phyloP scores from a whole-genome alignment of 305 asterid genomes.

The Fraxinus platypoda region DNA sequence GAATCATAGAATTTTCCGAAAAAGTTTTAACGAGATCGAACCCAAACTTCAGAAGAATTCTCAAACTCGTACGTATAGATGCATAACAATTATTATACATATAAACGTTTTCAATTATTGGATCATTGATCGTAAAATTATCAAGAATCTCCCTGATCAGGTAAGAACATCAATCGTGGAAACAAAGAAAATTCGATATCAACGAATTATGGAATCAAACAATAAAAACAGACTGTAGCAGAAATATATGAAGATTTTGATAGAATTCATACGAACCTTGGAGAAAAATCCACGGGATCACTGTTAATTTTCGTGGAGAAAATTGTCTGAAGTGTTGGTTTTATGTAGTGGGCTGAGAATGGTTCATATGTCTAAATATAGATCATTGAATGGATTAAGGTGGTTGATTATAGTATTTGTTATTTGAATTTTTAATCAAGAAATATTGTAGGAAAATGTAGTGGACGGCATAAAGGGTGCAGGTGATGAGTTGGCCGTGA shows the following conservation, averaged over 20 bases:
- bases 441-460: not conserved
- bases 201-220: not conserved
- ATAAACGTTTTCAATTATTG: not conserved
- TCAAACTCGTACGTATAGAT: not conserved
- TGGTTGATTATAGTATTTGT: not conserved
- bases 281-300: not conserved
- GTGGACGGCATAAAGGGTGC: not conserved
- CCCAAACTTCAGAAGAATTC: not conserved
- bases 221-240: not conserved
- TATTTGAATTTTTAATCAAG: not conserved
- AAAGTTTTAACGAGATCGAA: not conserved
- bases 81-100: not conserved
- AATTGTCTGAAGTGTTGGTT: not conserved
- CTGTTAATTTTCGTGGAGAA: not conserved
- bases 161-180: not conserved
- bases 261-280: not conserved
- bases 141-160: not conserved
- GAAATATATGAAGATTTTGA: not conserved
- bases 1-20: slow-evolving; percentile 3
- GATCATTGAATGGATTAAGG: not conserved
- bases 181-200: not conserved
- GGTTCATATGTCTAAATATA: not conserved
- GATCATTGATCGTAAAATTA: not conserved
- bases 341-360: not conserved
- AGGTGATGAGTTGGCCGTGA: slow-evolving; percentile 14